phyloP scores from a whole-genome alignment of 2,329 filamentous ascomycete species.

The Ophiosphaerella korrae region DNA sequence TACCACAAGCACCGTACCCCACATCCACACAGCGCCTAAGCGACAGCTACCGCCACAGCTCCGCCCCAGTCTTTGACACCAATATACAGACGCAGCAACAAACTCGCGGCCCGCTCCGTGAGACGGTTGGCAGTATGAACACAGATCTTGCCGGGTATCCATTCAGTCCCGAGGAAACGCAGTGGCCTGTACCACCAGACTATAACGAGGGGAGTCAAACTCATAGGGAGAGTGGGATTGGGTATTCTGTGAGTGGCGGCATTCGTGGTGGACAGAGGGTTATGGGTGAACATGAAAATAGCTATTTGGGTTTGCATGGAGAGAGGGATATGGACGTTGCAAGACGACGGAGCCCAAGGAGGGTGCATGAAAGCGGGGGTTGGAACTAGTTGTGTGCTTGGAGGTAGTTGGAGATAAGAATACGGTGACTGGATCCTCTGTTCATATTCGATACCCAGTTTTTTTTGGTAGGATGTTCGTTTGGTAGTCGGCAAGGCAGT shows the following conservation, averaged over 20 bases:
- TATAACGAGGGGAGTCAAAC: slow-evolving; percentile 13
- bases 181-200: slow-evolving; percentile 25
- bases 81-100: slow-evolving; percentile 6
- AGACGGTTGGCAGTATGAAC: slow-evolving; percentile 14
- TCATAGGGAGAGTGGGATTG: slow-evolving; percentile 8
- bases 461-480: no score
- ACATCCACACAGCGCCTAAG: slow-evolving; percentile 1
- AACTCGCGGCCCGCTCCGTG: slow-evolving; percentile 8
- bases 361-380: slow-evolving; percentile 13
- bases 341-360: slow-evolving; percentile 8
- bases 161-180: slow-evolving; percentile 19
- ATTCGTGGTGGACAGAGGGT: background rate
- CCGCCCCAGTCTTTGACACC: slow-evolving; percentile 8
- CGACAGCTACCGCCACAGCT: slow-evolving; percentile 1
- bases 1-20: slow-evolving; percentile 4
- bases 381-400: background rate
- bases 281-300: background rate
- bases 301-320: background rate
- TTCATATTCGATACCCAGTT: no score
- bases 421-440: no score
- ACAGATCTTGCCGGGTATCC: slow-evolving; percentile 21
- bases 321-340: background rate
- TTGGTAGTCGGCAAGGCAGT: no score
- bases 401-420: no score
- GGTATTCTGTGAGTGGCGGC: slow-evolving; percentile 12